Base-by-base conservation (phyloP, 495 filamentous ascomycete genomes). In the Xylaria bambusicola region DNA sequence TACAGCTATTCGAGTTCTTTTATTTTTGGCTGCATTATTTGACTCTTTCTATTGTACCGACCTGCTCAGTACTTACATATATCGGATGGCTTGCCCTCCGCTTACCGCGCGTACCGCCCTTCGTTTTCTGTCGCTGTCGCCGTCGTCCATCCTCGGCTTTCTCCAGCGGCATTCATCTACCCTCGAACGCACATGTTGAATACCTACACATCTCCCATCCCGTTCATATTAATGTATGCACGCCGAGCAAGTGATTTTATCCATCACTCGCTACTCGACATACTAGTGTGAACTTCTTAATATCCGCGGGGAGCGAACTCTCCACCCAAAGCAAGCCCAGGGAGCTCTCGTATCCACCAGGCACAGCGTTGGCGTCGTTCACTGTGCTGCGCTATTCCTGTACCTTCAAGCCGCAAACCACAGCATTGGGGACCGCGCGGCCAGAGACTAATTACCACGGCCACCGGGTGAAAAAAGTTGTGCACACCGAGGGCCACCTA, bases 361-460 rank as follows among this genome's bases (percentile, higher is more conserved):
- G 41, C 26, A 1, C n/a, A 9, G 27, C 35, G 35, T 44, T 51
- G 46, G 54, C 46, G 46, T 58, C 20, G 21, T 49, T 31, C 56
- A 42, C 36, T 40, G 33, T 41, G 35, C 17, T 41, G 5, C 18
- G 26, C 29, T 46, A 17, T 29, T n/a, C 8, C n/a, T n/a, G n/a
- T 21, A 31, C 10, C 20, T 38, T 6, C 26, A 13, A 31, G 4
- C 38, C 24, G 29, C 45, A 33, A 47, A 51, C 56, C 24, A 23
- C 56, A 44, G 26, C 12, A 33, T 18, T 46, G 44, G 56, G 40
- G 56, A 50, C 56, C 47, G 47, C 45, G 46, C 33, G 33, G 46
- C 36, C 46, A 51, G n/a, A 33, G 29, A 10, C 23, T 6, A 24
- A 49, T 41, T 23, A 45, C 38, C 10, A 36, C 17, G 29, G n/a